These are phyloP conservation scores for Penicillium brevicompactum DNA, from an alignment of 2,329 filamentous ascomycete species.

Conservation along the genomic window DNA sequence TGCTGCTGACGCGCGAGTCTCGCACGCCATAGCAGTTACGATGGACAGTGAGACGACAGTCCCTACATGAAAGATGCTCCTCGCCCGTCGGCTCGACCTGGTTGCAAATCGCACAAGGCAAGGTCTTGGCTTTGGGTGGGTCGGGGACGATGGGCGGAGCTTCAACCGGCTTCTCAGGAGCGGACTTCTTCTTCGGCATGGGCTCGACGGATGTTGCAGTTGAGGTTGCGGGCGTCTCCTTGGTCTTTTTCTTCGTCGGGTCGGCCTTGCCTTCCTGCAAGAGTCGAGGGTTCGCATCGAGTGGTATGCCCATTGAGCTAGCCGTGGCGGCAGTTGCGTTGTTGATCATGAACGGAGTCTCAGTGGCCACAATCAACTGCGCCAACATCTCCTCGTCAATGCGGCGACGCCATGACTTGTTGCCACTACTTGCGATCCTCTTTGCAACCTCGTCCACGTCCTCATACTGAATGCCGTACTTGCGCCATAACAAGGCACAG, in stretches of 20 bases:
- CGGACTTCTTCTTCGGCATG: conserved; percentile 65
- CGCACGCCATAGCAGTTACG: conserved; percentile 89
- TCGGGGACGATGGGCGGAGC: conserved; percentile 70
- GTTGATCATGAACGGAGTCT: conserved; percentile 48
- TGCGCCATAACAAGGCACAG: conserved; percentile 91
- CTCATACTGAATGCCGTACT: conserved; percentile 95
- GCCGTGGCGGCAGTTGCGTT: conserved; percentile 47
- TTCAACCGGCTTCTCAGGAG: conserved; percentile 57
- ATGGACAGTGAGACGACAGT: conserved; percentile 91
- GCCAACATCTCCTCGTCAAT: conserved; percentile 81
- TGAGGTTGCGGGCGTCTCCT: conserved; percentile 52
- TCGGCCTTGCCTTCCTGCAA: conserved; percentile 44
- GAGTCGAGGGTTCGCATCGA: conserved; percentile 36
- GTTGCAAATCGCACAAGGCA: conserved; percentile 85
- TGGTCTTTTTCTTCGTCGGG: conserved; percentile 62
- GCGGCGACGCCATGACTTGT: conserved; percentile 81
- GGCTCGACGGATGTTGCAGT: conserved; percentile 48
- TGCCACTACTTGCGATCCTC: conserved; percentile 78
- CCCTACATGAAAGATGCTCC: conserved; percentile 75
- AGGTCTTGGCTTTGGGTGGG: conserved; percentile 72
- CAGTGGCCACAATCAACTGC: conserved; percentile 49
- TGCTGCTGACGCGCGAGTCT: conserved; percentile 65
- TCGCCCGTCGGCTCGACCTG: conserved; percentile 72
- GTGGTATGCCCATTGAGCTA: conserved; percentile 44
- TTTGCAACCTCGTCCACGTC: conserved; percentile 88